Percentiles rank a stretch among this genome's conserved stretches.
These are phyloP conservation scores for Ceratocystis albifundus DNA, from an alignment of 2,329 filamentous ascomycete species.

Conservation along the genomic window DNA sequence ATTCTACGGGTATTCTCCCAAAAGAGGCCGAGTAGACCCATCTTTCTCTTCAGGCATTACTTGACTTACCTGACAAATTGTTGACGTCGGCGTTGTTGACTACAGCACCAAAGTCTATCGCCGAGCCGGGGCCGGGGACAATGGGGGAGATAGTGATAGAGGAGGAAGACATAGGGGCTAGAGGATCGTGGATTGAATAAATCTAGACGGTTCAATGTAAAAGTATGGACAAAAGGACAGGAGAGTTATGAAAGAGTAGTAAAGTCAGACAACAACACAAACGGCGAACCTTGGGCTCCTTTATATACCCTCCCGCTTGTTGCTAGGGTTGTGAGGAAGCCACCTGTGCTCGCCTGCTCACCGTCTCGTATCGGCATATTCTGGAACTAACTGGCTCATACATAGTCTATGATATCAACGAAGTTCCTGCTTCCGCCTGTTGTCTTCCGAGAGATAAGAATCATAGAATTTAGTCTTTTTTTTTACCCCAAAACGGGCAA, in stretches of 20 bases:
- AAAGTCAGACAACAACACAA: not conserved
- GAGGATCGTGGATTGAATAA: not conserved
- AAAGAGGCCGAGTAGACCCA: not conserved
- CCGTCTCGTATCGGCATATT: not conserved
- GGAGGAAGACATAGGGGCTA: slow-evolving; percentile 18
- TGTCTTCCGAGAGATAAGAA: not conserved
- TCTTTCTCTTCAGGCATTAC: not conserved
- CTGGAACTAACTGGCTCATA: not conserved
- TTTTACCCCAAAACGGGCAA: not conserved
- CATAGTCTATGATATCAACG: not conserved
- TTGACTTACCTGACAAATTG: slow-evolving; percentile 46
- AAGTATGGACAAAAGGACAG: not conserved
- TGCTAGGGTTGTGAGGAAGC: not conserved
- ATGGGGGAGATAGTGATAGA: slow-evolving; percentile 32
- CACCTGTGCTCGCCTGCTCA: not conserved
- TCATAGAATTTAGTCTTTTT: not conserved
- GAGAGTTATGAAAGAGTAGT: not conserved
- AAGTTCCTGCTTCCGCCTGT: not conserved
- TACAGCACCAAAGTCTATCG: slow-evolving; percentile 49
- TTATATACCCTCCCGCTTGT: not conserved
- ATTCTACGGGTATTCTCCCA: slow-evolving; percentile 40
- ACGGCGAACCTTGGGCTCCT: not conserved
- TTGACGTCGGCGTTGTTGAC: slow-evolving; percentile 50
- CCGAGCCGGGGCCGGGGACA: slow-evolving; percentile 30
- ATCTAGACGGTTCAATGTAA: not conserved